phyloP scores from a whole-genome alignment of 495 filamentous ascomycete genomes.

The Xylona heveae region DNA sequence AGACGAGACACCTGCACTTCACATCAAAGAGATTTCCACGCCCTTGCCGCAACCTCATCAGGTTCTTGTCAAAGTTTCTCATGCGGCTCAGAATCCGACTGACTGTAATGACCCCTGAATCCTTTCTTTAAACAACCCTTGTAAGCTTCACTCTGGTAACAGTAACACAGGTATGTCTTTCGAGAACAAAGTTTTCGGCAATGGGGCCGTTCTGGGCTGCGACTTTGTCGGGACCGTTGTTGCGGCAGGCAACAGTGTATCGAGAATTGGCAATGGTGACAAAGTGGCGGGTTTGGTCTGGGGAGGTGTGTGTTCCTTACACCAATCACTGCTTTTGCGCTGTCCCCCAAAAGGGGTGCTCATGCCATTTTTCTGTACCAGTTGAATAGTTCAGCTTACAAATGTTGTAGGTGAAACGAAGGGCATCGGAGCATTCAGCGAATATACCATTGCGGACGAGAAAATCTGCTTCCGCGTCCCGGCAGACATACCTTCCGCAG shows the following conservation, averaged over 20 bases:
- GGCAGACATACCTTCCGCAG: slow-evolving; percentile 5
- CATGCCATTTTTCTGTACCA: background rate
- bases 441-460: slow-evolving; percentile 13
- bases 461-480: slow-evolving; percentile 12
- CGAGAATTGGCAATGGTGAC: slow-evolving; percentile 1
- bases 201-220: slow-evolving; percentile 8
- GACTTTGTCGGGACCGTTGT: slow-evolving; percentile 5
- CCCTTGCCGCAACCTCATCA: slow-evolving; percentile 6
- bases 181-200: slow-evolving; percentile 12
- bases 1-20: too few relatives aligned
- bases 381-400: background rate
- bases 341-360: too few relatives aligned
- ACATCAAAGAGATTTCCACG: too few relatives aligned
- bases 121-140: background rate
- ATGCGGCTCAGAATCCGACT: slow-evolving; percentile 15
- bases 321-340: too few relatives aligned
- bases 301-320: slow-evolving; percentile 8
- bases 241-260: slow-evolving; percentile 2
- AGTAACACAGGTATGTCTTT: slow-evolving; percentile 10
- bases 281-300: slow-evolving; percentile 12
- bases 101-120: slow-evolving; percentile 9
- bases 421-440: slow-evolving; percentile 10
- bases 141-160: background rate
- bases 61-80: slow-evolving; percentile 12
- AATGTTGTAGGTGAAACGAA: slow-evolving; percentile 7